Evolutionary conservation across 352 stramenopile genomes (phyloP), one percentile per base, ranked within the genome.

Genomic region (Thraustotheca clavata): DNA sequence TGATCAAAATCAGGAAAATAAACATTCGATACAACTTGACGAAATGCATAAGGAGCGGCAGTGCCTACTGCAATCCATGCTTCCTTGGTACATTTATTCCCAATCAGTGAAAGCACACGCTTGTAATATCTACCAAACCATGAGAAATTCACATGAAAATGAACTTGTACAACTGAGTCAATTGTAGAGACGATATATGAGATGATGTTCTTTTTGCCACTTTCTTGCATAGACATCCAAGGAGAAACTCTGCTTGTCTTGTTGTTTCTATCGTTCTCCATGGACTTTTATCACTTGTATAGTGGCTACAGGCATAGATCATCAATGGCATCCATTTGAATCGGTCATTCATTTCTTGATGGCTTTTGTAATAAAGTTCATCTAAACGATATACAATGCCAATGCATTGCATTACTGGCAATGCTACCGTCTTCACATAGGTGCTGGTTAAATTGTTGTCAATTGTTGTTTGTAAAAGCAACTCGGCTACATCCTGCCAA

Each of bases 71-170:
- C 54, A 11, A 88, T 67, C 85, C 85, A 94, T 27, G 84, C 62
- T 0, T 91, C 73, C 59, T 91, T 94, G 20, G 68, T 73, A 29
- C 76, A 69, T 18, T 81, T 74, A 24, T 87, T 75, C 4, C 73
- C 57, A n/a, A 52, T 33, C 77, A 60, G 1, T 24, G 38, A 68
- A 12, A 68, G 49, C 12, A 63, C 31, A 38, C 32, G 55, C 11
- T 16, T 62, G 34, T 52, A 36, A 33, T 63, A 39, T 12, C 49
- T 63, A 67, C 14, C 7, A 62, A 38, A 33, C 16, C 0, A 36
- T 18, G 31, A 62, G 35, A 26, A 62, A 26, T 14, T 54, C 55
- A 24, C 39, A 4, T 24, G 39, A 47, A 24, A n/a, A n/a, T n/a
- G n/a, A n/a, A n/a, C n/a, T n/a, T n/a, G n/a, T n/a, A n/a, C n/a